These are phyloP conservation scores for Gilbertella persicaria DNA, from an alignment of 371 early-diverging fungal species.

Conservation along the genomic window DNA sequence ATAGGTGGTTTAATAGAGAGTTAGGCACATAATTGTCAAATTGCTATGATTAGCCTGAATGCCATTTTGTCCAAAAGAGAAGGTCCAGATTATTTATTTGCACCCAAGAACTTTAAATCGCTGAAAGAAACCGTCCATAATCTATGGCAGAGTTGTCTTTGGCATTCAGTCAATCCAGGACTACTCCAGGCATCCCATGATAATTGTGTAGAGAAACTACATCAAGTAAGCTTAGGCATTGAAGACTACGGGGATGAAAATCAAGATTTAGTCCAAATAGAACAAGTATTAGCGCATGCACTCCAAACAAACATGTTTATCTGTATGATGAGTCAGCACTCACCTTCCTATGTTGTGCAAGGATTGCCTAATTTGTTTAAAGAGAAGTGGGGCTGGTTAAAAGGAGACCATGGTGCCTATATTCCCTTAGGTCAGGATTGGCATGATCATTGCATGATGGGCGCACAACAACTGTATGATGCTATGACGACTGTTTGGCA, in stretches of 20 bases:
- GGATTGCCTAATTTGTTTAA: conserved; percentile 38
- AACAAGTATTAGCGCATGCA: conserved; percentile 30
- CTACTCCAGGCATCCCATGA: conserved; percentile 20
- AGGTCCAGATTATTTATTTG: conserved; percentile 74
- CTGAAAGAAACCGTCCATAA: conserved; percentile 62
- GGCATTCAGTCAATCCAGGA: conserved; percentile 49
- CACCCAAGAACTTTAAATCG: conserved; percentile 55
- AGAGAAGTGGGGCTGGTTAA: conserved; percentile 29
- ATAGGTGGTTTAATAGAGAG: too few relatives aligned
- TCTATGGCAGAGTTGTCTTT: conserved; percentile 63
- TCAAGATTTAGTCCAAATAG: conserved; percentile 34
- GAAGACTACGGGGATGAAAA: conserved; percentile 43
- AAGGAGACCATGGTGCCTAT: conserved; percentile 27
- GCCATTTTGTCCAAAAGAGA: conserved; percentile 61
- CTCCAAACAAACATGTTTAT: conserved; percentile 32
- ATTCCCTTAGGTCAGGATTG: conserved; percentile 1
- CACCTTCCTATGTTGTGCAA: conserved; percentile 32
- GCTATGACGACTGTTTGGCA: conserved; percentile 10
- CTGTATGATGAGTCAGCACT: conserved; percentile 34
- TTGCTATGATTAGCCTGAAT: conserved; percentile 68
- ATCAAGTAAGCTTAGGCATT: conserved; percentile 19
- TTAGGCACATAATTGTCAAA: conserved; percentile 61
- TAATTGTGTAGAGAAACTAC: conserved; percentile 25
- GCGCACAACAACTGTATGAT: conserved; percentile 11
- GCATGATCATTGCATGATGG: conserved; percentile 19